These are phyloP conservation scores for Glaciozyma martinii DNA, from an alignment of 768 basidiomycete species.

Conservation along the genomic window DNA sequence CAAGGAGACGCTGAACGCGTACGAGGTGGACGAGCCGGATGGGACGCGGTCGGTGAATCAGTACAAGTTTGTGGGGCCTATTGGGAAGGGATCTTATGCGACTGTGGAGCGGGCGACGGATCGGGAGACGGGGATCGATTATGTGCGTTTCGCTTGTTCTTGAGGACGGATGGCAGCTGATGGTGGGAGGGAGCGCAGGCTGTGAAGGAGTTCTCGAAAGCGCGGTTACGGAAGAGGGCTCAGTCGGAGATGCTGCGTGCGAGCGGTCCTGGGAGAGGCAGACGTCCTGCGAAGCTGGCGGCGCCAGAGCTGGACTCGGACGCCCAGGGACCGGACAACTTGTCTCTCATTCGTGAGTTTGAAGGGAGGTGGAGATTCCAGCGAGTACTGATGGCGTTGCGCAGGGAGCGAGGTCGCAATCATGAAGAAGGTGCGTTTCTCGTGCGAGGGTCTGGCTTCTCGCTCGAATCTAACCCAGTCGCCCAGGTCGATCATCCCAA, in stretches of 20 bases:
- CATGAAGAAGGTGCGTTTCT: conserved; percentile 22
- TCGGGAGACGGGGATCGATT: conserved; percentile 19
- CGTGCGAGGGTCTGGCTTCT: neutral
- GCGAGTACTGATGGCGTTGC: neutral
- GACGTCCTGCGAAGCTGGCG: neutral
- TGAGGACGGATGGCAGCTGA: neutral
- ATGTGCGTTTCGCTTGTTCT: conserved; percentile 6
- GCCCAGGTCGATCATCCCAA: conserved; percentile 28
- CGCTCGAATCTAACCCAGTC: neutral
- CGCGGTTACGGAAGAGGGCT: neutral
- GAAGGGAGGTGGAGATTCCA: neutral
- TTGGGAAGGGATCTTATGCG: conserved; percentile 25
- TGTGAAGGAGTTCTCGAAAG: neutral
- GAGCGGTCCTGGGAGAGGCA: conserved; percentile 3
- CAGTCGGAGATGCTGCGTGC: neutral
- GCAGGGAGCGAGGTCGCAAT: conserved; percentile 26
- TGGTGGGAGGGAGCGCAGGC: neutral
- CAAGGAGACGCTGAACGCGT: conserved; percentile 31
- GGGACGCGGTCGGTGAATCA: conserved; percentile 28
- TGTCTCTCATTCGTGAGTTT: conserved; percentile 20
- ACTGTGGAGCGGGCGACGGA: conserved; percentile 26
- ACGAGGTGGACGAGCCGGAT: conserved; percentile 13
- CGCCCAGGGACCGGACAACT: conserved; percentile 19
- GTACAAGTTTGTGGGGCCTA: conserved; percentile 12
- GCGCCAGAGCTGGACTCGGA: conserved; percentile 5